Evolutionary conservation across 768 basidiomycete genomes (phyloP), one percentile per base, ranked within the genome.

Genomic region (Tulasnella sp.): DNA sequence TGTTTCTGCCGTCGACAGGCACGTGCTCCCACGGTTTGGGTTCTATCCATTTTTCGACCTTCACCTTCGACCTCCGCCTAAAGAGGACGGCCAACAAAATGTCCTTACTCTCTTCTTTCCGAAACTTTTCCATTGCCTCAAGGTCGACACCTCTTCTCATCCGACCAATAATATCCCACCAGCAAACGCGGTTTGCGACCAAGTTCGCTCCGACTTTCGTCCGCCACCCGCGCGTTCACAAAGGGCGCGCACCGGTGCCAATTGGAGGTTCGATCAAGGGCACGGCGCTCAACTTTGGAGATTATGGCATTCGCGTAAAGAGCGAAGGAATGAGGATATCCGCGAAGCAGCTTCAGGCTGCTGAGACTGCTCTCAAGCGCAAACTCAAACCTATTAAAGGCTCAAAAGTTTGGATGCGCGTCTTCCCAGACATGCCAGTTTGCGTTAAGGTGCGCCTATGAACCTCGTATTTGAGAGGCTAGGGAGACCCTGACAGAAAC

Each of bases 401-500:
- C 6, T 85, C 87, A 40, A 92, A 94, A 80, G 87, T 94, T 52
- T 95, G 86, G 79, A 77, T 96, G 80, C 85, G 95, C 67, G 90
- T 98, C 47, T 98, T 98, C 82, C 96, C 97, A 4, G 95, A 98
- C 81, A 89, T 97, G 73, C 95, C 95, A 2, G 95, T 99, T 73
- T 97, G 95, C 83, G 89, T 98, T 70, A 98, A 99, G 87, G 94
- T 92, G 83, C 77, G 19, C 19, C 19, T 14, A 40, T 6, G 9
- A 40, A 17, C 67, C 1, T n/a, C 22, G 52, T 36, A 19, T 35
- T 62, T 47, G 16, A 40, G 52, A 14, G 17, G 9, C 14, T 9
- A 44, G 9, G 35, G 17, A 47, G 4, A 19, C 26, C 12, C 19
- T 40, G 71, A 22, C 19, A 22, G 26, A 62, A 2, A 19, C 44